Conservation (phyloP, 2,329 filamentous ascomycete species). For the Arthrobotrys iridis region DNA sequence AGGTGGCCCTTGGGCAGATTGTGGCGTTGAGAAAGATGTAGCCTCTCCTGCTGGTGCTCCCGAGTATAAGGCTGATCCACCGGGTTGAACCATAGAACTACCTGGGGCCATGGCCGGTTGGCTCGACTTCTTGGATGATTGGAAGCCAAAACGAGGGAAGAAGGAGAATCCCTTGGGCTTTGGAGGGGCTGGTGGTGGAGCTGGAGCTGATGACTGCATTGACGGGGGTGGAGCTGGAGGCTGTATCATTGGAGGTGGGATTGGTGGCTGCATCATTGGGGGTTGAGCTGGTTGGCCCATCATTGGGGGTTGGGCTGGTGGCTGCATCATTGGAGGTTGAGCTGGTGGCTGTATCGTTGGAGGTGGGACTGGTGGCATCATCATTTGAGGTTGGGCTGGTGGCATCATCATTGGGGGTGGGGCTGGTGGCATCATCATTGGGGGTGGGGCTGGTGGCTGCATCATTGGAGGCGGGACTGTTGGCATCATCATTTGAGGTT, state of each 20-base stretch:
- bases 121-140: constrained; percentile 7
- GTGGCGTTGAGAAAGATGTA: neutral
- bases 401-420: neutral
- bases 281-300: too few relatives aligned
- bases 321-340: neutral
- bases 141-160: neutral
- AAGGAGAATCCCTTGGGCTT: neutral
- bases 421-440: neutral
- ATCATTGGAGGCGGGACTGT: neutral
- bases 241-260: neutral
- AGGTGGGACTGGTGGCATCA: neutral
- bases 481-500: neutral
- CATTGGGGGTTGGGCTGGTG: neutral
- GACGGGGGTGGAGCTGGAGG: neutral
- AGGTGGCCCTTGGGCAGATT: neutral
- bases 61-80: neutral
- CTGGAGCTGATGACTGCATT: neutral
- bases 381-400: neutral
- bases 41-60: neutral
- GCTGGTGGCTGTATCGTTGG: neutral
- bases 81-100: neutral
- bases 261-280: neutral
- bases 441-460: neutral
- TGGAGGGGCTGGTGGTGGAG: neutral
- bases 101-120: neutral